Conservation (phyloP, 2,329 filamentous ascomycete genomes). For the Aureobasidium musti region DNA sequence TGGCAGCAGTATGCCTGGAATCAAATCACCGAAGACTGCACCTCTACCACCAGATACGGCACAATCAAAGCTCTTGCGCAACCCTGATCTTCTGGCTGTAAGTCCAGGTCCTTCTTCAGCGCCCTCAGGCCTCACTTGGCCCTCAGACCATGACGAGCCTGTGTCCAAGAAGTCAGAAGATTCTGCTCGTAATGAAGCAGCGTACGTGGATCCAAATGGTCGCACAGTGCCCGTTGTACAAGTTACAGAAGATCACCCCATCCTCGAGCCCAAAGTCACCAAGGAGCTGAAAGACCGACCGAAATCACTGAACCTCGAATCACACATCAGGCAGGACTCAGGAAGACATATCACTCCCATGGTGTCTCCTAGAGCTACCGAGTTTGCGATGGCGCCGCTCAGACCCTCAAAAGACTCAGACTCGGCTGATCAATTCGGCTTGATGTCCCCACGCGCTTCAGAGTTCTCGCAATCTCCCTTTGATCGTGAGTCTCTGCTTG, state of each 20-base stretch:
- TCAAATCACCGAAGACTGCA: constrained; percentile 56
- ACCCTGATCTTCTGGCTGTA: constrained; percentile 37
- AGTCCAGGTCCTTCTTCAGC: constrained; percentile 66
- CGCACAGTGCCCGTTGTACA: constrained; percentile 40
- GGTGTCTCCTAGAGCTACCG: constrained; percentile 45
- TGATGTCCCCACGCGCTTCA: constrained; percentile 46
- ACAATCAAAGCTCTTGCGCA: constrained; percentile 6
- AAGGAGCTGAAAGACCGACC: constrained; percentile 30
- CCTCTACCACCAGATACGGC: constrained; percentile 52
- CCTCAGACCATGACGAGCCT: constrained; percentile 37
- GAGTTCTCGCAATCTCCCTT: constrained; percentile 45
- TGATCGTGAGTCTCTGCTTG: constrained; percentile 41
- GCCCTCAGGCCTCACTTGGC: constrained; percentile 64
- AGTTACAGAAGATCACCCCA: constrained; percentile 32
- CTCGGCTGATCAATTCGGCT: constrained; percentile 43
- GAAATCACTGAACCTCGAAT: constrained; percentile 29
- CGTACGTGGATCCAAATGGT: constrained; percentile 44
- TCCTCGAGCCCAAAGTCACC: constrained; percentile 1
- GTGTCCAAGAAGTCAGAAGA: constrained; percentile 14
- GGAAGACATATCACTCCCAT: constrained; percentile 30
- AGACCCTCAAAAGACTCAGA: constrained; percentile 39
- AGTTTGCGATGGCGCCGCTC: constrained; percentile 43
- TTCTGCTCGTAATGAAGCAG: constrained; percentile 60
- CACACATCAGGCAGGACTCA: constrained; percentile 27
- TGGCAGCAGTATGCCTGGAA: constrained; percentile 14